Conservation (phyloP, 2,329 filamentous ascomycete species). For the Elsinoe australis region DNA sequence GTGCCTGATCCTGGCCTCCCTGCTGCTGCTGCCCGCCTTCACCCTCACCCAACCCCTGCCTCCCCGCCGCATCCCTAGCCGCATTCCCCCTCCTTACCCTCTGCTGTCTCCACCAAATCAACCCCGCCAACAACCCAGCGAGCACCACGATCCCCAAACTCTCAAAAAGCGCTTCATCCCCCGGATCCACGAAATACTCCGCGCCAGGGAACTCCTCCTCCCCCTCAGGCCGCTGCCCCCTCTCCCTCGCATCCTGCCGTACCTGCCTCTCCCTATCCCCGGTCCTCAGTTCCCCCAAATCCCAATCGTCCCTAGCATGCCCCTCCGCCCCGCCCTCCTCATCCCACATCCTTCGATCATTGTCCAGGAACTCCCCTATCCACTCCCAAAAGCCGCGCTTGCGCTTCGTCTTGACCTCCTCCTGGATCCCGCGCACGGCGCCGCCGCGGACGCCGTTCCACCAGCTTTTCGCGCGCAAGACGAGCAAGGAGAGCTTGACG, state of each 20-base stretch:
- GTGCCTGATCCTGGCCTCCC: constrained; percentile 27
- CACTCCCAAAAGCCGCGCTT: constrained; percentile 40
- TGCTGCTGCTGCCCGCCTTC: constrained; percentile 35
- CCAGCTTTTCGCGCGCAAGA: constrained; percentile 74
- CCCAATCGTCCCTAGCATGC: constrained; percentile 1
- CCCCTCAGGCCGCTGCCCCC: not conserved
- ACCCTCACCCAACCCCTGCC: constrained; percentile 31
- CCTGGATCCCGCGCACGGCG: constrained; percentile 83
- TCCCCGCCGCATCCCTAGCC: constrained; percentile 20
- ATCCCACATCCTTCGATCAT: constrained; percentile 2
- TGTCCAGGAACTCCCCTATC: constrained; percentile 5
- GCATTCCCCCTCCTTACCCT: constrained; percentile 36
- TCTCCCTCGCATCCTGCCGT: constrained; percentile 8
- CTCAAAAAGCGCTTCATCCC: constrained; percentile 3
- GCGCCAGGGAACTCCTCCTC: not conserved
- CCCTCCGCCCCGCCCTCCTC: not conserved
- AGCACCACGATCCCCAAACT: constrained; percentile 10
- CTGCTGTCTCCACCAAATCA: constrained; percentile 20
- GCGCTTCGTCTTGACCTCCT: constrained; percentile 52
- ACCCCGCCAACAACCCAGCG: constrained; percentile 4
- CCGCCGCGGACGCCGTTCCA: constrained; percentile 93
- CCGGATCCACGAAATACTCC: constrained; percentile 13
- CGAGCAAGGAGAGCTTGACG: constrained; percentile 79
- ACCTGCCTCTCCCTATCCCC: constrained; percentile 3
- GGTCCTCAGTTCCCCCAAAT: too few relatives aligned